Evolutionary conservation across 2,329 filamentous ascomycete genomes (phyloP).

Genomic region (Acrocalymma vagum): DNA sequence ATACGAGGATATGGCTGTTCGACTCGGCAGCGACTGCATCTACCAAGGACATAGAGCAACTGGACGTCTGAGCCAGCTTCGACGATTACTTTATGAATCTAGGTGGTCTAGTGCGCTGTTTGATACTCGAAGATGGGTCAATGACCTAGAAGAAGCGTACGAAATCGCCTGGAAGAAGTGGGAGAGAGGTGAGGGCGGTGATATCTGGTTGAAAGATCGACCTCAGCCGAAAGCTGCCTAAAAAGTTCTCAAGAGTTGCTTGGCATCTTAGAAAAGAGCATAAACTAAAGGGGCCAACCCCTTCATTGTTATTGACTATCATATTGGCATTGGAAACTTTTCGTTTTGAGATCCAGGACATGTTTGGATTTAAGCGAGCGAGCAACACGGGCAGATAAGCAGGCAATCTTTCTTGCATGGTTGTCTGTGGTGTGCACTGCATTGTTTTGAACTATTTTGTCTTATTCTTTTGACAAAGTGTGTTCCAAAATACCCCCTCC

Average conservation of each 20-base stretch:
- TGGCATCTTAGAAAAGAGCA: no score
- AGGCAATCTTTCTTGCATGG: no score
- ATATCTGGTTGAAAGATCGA: conserved; percentile 76
- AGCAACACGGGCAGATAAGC: no score
- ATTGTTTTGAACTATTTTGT: conserved; percentile 6
- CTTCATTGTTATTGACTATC: no score
- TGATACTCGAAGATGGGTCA: conserved; percentile 89
- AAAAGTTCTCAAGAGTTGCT: no score
- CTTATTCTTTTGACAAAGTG: neutral
- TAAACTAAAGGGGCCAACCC: no score
- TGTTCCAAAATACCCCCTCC: no score
- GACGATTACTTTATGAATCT: conserved; percentile 81
- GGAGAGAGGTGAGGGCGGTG: conserved; percentile 86
- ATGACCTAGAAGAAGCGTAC: conserved; percentile 88
- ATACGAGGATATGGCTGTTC: conserved; percentile 73
- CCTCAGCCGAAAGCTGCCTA: neutral
- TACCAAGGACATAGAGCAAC: conserved; percentile 41
- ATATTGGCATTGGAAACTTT: no score
- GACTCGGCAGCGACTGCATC: conserved; percentile 39
- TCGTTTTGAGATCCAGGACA: no score
- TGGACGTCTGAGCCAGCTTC: conserved; percentile 80
- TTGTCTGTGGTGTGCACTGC: conserved; percentile 7
- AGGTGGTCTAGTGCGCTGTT: conserved; percentile 90
- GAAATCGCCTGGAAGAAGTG: conserved; percentile 87
- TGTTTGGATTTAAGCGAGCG: no score